phyloP scores from a whole-genome alignment of 345 rosid species.

The Atalantia buxifolia region DNA sequence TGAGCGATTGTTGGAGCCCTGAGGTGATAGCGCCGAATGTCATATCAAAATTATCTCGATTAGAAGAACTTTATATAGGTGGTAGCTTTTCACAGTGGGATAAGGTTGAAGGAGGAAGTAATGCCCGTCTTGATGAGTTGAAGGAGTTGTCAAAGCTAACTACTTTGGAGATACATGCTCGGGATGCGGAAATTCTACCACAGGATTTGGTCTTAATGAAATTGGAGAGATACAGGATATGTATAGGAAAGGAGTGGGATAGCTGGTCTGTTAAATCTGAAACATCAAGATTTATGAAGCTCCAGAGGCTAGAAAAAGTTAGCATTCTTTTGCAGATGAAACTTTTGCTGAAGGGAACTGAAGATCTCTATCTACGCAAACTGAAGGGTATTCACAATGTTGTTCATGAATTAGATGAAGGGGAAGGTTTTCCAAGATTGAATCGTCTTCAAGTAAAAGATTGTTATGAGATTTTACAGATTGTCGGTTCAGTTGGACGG shows the following conservation, averaged over 20 bases:
- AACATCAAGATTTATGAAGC: background rate
- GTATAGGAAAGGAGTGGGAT: background rate
- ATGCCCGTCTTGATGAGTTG: too few relatives aligned
- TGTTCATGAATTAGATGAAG: background rate
- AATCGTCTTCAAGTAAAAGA: conserved; percentile 12
- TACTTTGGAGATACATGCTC: too few relatives aligned
- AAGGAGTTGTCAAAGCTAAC: too few relatives aligned
- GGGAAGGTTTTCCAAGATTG: conserved; percentile 14
- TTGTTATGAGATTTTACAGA: background rate
- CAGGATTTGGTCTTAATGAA: too few relatives aligned
- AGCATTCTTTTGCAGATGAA: background rate
- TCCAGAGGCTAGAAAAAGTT: background rate
- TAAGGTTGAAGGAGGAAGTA: too few relatives aligned
- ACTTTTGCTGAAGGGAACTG: conserved; percentile 9
- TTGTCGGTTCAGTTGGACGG: background rate
- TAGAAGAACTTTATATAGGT: too few relatives aligned
- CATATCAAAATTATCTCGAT: too few relatives aligned
- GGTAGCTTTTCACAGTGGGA: too few relatives aligned
- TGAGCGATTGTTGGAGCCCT: too few relatives aligned
- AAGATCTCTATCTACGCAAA: conserved; percentile 11
- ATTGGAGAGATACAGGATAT: background rate
- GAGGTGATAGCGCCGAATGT: too few relatives aligned
- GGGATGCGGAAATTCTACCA: too few relatives aligned
- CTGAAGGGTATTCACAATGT: background rate
- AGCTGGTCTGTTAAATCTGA: background rate